Evolutionary conservation across 352 stramenopile species (phyloP).

Genomic region (Phytophthora brassicae): DNA sequence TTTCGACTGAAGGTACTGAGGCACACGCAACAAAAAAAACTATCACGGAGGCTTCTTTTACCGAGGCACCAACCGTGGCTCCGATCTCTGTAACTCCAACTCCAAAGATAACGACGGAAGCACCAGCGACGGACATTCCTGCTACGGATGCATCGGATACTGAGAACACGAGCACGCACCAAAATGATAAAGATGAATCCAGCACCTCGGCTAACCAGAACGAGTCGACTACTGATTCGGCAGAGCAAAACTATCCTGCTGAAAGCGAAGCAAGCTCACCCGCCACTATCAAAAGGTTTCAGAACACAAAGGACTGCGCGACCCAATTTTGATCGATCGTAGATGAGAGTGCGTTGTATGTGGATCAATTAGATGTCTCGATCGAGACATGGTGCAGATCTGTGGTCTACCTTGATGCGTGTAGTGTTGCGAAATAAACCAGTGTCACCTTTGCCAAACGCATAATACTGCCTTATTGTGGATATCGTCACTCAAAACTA

Average conservation of each 20-base stretch:
- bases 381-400: too few relatives aligned
- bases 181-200: conserved; percentile 3
- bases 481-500: too few relatives aligned
- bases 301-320: conserved; percentile 19
- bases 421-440: too few relatives aligned
- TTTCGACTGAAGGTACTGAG: conserved; percentile 14
- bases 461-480: too few relatives aligned
- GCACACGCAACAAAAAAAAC: too few relatives aligned
- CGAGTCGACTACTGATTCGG: neutral
- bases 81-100: conserved; percentile 4
- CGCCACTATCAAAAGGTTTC: conserved; percentile 11
- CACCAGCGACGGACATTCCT: conserved; percentile 8
- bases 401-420: too few relatives aligned
- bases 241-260: neutral
- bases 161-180: conserved; percentile 2
- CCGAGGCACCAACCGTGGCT: neutral
- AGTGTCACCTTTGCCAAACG: too few relatives aligned
- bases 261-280: conserved; percentile 2
- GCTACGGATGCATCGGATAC: conserved; percentile 2
- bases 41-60: conserved; percentile 8
- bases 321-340: conserved; percentile 14
- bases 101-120: conserved; percentile 4
- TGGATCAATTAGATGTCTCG: neutral
- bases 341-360: conserved; percentile 11
- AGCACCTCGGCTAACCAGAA: conserved; percentile 10